Evolutionary conservation across 352 stramenopile species (phyloP), one percentile per base, ranked within the genome.

Genomic region (Globisporangium cylindrosporum): DNA sequence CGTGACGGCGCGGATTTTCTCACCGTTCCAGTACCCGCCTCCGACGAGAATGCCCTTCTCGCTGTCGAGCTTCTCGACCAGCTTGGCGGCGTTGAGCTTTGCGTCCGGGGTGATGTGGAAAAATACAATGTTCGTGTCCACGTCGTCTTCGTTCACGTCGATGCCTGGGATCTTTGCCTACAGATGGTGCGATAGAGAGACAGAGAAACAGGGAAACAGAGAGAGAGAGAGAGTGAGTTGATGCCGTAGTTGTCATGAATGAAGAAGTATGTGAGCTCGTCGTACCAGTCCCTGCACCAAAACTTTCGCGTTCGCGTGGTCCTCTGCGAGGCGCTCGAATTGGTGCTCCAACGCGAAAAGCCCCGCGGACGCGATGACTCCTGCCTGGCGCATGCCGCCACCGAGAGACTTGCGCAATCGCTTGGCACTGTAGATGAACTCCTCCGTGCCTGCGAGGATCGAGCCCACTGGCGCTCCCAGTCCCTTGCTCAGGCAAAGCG

Each of bases 311-410:
- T 94, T 93, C 29, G 65, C 70, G 73, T 97, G 91, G 72, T 97
- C 91, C 25, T 93, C 81, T 0, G 70, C 83, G 8, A 97, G 84
- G 18, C 85, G 86, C 20, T 92, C 81, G 53, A 93, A 90, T 59
- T 92, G 97, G 81, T 92, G 88, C 56, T 93, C 81, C 15, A 99
- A 74, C 10, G 94, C 94, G 70, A 94, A 94, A 56, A 98, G 78
- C 12, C 92, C 96, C 51, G 96, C 96, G 0, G 94, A 85, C 9
- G 97, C 97, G 59, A 99, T 86, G 27, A 99, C 73, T 41, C 97
- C 97, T 1, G 82, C 84, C 75, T 99, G 97, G 24, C 98, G 90
- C 97, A 99, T 99, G 6, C 97, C 97, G 46, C 98, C 98, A 14
- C 98, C 97, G 15, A 99, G 86, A 41, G 93, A 96, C 82, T 99